A percentile compares a stretch with the other conserved stretches of the same genome.
These are phyloP conservation scores for Penicillium psychrofluorescens DNA, from an alignment of 495 filamentous ascomycete species.

Conservation along the genomic window DNA sequence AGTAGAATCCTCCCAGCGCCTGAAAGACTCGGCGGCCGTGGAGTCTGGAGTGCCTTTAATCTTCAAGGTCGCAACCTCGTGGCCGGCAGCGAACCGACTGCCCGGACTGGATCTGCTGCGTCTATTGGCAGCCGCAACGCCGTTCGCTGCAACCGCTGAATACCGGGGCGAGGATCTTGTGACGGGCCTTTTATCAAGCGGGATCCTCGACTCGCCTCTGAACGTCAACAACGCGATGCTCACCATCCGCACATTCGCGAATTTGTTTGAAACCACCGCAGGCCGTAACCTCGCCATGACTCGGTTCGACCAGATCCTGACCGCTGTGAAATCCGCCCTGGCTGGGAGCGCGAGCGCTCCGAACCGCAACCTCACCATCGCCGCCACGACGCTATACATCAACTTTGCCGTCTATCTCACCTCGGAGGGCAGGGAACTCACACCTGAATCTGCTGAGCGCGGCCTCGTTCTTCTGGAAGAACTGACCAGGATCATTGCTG, in stretches of 20 bases:
- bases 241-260: slow-evolving; percentile 71
- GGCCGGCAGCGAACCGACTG: slow-evolving; percentile 72
- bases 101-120: slow-evolving; percentile 83
- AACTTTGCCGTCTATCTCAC: slow-evolving; percentile 71
- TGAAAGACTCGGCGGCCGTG: slow-evolving; percentile 27
- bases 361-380: slow-evolving; percentile 79
- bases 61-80: slow-evolving; percentile 60
- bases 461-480: slow-evolving; percentile 56
- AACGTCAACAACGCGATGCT: slow-evolving; percentile 80
- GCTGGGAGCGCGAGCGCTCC: slow-evolving; percentile 37
- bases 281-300: slow-evolving; percentile 57
- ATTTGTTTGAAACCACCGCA: slow-evolving; percentile 70
- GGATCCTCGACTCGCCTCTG: slow-evolving; percentile 48
- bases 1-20: slow-evolving; percentile 44
- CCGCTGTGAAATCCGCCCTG: slow-evolving; percentile 38
- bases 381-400: slow-evolving; percentile 73
- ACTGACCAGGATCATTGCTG: slow-evolving; percentile 52
- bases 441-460: slow-evolving; percentile 44
- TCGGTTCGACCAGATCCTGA: slow-evolving; percentile 51
- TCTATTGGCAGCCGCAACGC: slow-evolving; percentile 59
- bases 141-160: slow-evolving; percentile 50
- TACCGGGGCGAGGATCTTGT: slow-evolving; percentile 49
- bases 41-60: slow-evolving; percentile 48
- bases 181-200: slow-evolving; percentile 36
- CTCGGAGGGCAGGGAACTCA: slow-evolving; percentile 20